Base-by-base conservation (phyloP, 75 land plant species). In the Chamaecyparis obtusa region DNA sequence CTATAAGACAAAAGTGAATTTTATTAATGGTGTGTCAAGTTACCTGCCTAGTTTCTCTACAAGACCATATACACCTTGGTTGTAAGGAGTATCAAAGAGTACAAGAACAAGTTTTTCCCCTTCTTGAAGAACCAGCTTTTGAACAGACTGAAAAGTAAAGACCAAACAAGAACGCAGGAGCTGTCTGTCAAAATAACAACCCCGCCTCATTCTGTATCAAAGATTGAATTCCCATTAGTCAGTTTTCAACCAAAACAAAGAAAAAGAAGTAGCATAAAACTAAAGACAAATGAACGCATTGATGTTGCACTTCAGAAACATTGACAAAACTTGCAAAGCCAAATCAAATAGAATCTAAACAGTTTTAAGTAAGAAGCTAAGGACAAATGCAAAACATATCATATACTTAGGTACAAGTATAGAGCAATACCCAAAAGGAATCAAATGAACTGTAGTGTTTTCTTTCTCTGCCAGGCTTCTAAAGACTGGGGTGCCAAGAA, bases 61-160 rank as follows among this genome's bases (percentile, higher is more conserved):
- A 75, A 98, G 93, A 71, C 99, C 99, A 94, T 98, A 98, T 24
- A 95, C 94, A 67, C 99, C 99, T 89, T 97, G 99, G 85, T 97
- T 98, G 87, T 95, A 95, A 11, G 99, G 88, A 69, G 99, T 98
- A 90, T 95, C 99, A 54, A 94, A 91, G 89, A 91, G 89, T 10
- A 97, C 93, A 90, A 98, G 96, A 33, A 98, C 92, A 88, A 97
- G 84, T 87, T 98, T 98, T 88, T 98, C 99, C 17, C 99, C 99
- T 92, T 98, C 99, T 90, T 98, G 99, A 86, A 98, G 96, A 46
- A 97, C 82, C 89, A 98, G 88, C 88, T 97, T 98, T 51, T 94
- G 88, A 19, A 95, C 84, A 41, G 99, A 95, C 90, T 98, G 99
- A 46, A 90, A 85, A 24, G 96, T 95, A 72, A 95, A 95, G 79